Percentiles rank a stretch among this genome's conserved stretches.
phyloP scores from a whole-genome alignment of 108 stramenopile genomes.

The Discostella stelligeroides region DNA sequence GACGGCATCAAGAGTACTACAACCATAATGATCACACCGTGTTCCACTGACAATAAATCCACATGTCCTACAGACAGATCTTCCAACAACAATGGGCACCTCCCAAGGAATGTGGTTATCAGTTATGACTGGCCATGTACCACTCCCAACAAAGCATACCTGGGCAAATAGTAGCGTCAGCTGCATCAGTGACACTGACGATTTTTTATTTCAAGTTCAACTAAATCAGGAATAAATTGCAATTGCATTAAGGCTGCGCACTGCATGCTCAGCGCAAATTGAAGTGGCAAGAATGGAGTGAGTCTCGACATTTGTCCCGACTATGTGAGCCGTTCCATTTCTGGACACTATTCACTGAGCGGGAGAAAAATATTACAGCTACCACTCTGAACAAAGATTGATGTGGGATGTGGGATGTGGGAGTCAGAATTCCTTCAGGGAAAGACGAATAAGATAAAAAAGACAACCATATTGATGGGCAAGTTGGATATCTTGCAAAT shows the following conservation, averaged over 20 bases:
- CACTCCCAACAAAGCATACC: slow-evolving; percentile 90
- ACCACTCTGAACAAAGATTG: slow-evolving; percentile 87
- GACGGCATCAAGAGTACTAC: slow-evolving; percentile 85
- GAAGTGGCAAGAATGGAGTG: slow-evolving; percentile 75
- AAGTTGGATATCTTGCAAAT: slow-evolving; percentile 55
- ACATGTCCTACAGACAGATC: slow-evolving; percentile 49
- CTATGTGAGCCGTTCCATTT: slow-evolving; percentile 55
- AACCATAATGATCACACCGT: slow-evolving; percentile 64
- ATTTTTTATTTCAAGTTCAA: slow-evolving; percentile 45
- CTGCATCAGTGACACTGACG: slow-evolving; percentile 71
- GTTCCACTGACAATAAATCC: slow-evolving; percentile 38
- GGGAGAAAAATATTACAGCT: slow-evolving; percentile 65
- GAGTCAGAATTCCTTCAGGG: slow-evolving; percentile 58
- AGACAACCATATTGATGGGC: slow-evolving; percentile 69
- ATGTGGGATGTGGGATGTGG: too few relatives aligned
- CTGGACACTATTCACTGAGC: slow-evolving; percentile 10
- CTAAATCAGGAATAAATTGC: slow-evolving; percentile 59
- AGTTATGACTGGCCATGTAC: slow-evolving; percentile 63
- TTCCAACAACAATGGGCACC: slow-evolving; percentile 55
- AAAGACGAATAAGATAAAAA: too few relatives aligned
- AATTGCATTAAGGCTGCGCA: slow-evolving; percentile 81
- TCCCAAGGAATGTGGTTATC: slow-evolving; percentile 61
- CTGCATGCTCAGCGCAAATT: slow-evolving; percentile 93
- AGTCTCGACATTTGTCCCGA: slow-evolving; percentile 87
- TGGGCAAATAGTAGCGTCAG: slow-evolving; percentile 71